Conservation (phyloP, 2,329 filamentous ascomycete species). For the Fusarium sp. region DNA sequence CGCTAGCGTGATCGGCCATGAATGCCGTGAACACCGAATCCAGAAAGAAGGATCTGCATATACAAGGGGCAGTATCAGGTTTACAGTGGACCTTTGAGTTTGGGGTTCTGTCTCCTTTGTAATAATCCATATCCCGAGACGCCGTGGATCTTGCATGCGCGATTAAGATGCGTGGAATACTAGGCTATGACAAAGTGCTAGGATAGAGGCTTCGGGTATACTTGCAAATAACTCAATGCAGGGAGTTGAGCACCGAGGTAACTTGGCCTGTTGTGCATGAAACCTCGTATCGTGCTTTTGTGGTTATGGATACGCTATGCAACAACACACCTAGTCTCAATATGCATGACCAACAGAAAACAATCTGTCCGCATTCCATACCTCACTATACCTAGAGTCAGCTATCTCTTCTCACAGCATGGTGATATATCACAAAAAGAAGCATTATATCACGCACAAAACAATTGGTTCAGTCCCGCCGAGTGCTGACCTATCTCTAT, state of each 20-base stretch:
- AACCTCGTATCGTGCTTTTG: background rate
- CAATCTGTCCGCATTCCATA: background rate
- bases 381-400: background rate
- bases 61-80: background rate
- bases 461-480: conserved; percentile 6
- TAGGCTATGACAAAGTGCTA: background rate
- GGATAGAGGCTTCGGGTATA: background rate
- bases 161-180: conserved; percentile 3
- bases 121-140: background rate
- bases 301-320: no score
- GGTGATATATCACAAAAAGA: background rate
- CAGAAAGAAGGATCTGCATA: conserved; percentile 22
- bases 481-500: background rate
- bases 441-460: conserved; percentile 13
- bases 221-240: background rate
- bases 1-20: conserved; percentile 30
- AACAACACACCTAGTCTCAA: no score
- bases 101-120: background rate
- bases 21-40: conserved; percentile 37
- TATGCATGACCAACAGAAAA: no score
- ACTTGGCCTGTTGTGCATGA: background rate
- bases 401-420: background rate
- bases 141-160: background rate
- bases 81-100: conserved; percentile 6
- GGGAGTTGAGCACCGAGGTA: no score